Evolutionary conservation across 2,329 filamentous ascomycete genomes (phyloP), one percentile per base, ranked within the genome.

Genomic region (Penicillium sumatraense): DNA sequence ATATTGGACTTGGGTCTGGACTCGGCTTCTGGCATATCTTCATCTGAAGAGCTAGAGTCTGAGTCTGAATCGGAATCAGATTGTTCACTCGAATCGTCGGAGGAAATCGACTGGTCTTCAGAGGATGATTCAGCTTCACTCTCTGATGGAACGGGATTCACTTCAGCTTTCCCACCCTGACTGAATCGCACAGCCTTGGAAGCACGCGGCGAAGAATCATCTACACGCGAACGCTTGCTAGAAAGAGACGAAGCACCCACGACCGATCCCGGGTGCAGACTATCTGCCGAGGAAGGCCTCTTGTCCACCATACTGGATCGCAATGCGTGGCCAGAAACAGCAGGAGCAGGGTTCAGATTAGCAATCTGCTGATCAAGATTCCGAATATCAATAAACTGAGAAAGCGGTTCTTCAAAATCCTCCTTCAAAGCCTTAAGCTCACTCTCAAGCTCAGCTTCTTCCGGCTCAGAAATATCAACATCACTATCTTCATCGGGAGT

Each of bases 371-470:
- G 54, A 16, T 20, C 52, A 38, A 64, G 62, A 29, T 49, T 59
- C 6, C 52, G 52, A 33, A 59, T 62, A 46, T 65, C 58, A 24
- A 62, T 47, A 18, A 65, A 58, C 11, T 64, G 60, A 35, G 62
- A 60, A 5, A 21, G 48, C 31, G 61, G 49, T 23, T 59, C 63
- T 41, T 72, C 69, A 53, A 77, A 75, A 36, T 81, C 78, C 5
- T 76, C 70, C 35, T 72, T 70, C 1, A 82, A 62, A 23, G 75
- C 74, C 42, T 76, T 69, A n/a, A 81, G 68, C 52, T 82, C 80
- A 23, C 79, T 72, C 11, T 68, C 67, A 3, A 79, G 57, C 51
- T 79, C 74, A 18, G 74, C 74, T 14, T 65, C 68, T 13, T 73
- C 71, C 31, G 61, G 49, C 4, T 73, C 74, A 21, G 65, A 68